Evolutionary conservation across 108 stramenopile species (phyloP).

Genomic region (Tribonema minus): DNA sequence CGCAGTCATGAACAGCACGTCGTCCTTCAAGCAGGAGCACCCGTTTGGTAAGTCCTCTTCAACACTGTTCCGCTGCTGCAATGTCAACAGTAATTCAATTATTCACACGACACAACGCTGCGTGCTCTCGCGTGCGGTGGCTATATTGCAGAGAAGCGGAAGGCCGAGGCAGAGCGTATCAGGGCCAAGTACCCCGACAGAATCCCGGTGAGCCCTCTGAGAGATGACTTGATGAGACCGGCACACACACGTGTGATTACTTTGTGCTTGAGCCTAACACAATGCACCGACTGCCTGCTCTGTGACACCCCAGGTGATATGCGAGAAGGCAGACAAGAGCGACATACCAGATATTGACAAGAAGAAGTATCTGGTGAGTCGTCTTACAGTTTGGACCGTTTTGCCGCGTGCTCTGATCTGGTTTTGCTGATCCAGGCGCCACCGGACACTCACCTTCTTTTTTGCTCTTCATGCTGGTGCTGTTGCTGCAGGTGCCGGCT

Average conservation of each 20-base stretch:
- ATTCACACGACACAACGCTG: background rate
- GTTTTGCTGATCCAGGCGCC: too few relatives aligned
- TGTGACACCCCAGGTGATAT: slow-evolving; percentile 60
- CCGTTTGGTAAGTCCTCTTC: slow-evolving; percentile 1
- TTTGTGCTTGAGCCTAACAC: too few relatives aligned
- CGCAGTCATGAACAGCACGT: too few relatives aligned
- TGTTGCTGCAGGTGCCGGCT: slow-evolving; percentile 70
- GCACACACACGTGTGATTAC: background rate
- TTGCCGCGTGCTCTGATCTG: background rate
- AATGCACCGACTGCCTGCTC: background rate
- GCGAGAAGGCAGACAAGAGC: slow-evolving; percentile 82
- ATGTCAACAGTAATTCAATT: background rate
- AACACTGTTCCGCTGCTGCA: background rate
- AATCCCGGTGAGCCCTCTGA: slow-evolving; percentile 72
- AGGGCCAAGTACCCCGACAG: slow-evolving; percentile 93
- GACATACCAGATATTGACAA: slow-evolving; percentile 99
- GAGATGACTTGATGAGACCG: background rate
- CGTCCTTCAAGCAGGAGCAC: slow-evolving; percentile 43
- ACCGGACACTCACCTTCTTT: background rate
- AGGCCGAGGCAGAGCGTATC: slow-evolving; percentile 52
- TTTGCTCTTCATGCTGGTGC: background rate
- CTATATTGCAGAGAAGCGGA: slow-evolving; percentile 28
- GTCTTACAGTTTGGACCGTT: background rate
- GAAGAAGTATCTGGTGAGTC: slow-evolving; percentile 64
- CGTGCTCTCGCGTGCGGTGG: background rate